Conservation (phyloP, 176 grass and related monocot genomes). For the Bonia amplexicaulis region DNA sequence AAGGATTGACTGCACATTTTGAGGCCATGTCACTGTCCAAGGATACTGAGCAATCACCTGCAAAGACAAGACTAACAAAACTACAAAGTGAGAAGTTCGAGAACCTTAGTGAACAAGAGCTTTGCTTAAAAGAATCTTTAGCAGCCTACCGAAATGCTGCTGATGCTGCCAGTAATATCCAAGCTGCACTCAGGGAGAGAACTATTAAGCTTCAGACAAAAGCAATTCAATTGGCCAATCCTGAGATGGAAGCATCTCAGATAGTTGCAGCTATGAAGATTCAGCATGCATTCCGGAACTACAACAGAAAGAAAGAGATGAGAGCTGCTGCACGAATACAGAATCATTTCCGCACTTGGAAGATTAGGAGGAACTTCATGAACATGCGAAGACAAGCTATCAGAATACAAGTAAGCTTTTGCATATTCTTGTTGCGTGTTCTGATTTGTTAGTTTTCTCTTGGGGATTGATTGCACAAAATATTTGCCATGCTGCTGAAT, state of each 20-base stretch:
- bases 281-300: slow-evolving; percentile 82
- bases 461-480: slow-evolving; percentile 14
- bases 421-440: neutral
- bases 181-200: slow-evolving; percentile 83
- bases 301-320: slow-evolving; percentile 76
- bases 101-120: slow-evolving; percentile 84
- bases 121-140: slow-evolving; percentile 93
- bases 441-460: neutral
- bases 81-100: slow-evolving; percentile 36
- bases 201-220: slow-evolving; percentile 83
- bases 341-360: slow-evolving; percentile 87
- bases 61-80: slow-evolving; percentile 32
- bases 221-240: slow-evolving; percentile 66
- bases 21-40: slow-evolving; percentile 70
- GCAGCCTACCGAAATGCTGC: slow-evolving; percentile 93
- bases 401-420: slow-evolving; percentile 77
- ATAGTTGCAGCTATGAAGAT: slow-evolving; percentile 94
- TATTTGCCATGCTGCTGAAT: neutral
- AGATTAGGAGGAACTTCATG: slow-evolving; percentile 60
- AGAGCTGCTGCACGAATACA: slow-evolving; percentile 90
- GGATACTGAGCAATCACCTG: slow-evolving; percentile 26
- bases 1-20: slow-evolving; percentile 82
- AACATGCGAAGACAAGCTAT: slow-evolving; percentile 68
- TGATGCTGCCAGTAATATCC: slow-evolving; percentile 88
- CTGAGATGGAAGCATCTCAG: slow-evolving; percentile 62